phyloP scores from a whole-genome alignment of 306 rosid genomes.

The Gillenia trifoliata region DNA sequence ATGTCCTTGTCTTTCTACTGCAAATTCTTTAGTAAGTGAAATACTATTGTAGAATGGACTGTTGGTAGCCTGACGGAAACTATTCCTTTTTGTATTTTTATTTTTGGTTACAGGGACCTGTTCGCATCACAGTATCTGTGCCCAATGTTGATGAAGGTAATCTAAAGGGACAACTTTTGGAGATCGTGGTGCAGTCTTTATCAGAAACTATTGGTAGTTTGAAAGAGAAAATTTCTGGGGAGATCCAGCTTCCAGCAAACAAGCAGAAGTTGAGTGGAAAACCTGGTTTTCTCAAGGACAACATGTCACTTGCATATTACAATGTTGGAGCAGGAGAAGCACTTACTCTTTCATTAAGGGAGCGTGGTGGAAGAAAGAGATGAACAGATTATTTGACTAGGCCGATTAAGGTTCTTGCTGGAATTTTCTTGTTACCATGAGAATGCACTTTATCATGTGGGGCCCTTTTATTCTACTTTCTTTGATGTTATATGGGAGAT shows the following conservation, averaged over 20 bases:
- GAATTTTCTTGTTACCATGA: constrained; percentile 33
- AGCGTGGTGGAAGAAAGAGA: constrained; percentile 99
- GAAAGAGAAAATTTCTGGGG: constrained; percentile 96
- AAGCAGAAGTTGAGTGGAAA: constrained; percentile 96
- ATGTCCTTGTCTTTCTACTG: background rate
- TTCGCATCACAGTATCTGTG: constrained; percentile 61
- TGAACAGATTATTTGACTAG: constrained; percentile 29
- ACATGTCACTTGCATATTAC: constrained; percentile 85
- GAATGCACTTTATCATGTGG: constrained; percentile 27
- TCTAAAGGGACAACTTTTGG: constrained; percentile 81
- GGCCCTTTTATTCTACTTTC: constrained; percentile 25
- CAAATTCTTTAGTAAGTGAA: background rate
- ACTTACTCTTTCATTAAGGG: constrained; percentile 72
- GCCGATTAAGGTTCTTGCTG: constrained; percentile 45
- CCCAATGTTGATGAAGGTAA: constrained; percentile 93
- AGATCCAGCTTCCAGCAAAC: constrained; percentile 95
- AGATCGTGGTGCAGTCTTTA: constrained; percentile 70
- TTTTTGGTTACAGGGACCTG: constrained; percentile 57
- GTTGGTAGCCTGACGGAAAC: background rate
- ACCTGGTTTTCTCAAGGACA: constrained; percentile 97
- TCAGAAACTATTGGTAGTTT: constrained; percentile 81
- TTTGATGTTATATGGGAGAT: constrained; percentile 15
- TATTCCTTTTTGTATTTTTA: background rate
- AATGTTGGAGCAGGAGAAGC: constrained; percentile 76
- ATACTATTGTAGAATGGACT: background rate